Evolutionary conservation across 768 basidiomycete species (phyloP).

Genomic region (Amanita pallidorosea): DNA sequence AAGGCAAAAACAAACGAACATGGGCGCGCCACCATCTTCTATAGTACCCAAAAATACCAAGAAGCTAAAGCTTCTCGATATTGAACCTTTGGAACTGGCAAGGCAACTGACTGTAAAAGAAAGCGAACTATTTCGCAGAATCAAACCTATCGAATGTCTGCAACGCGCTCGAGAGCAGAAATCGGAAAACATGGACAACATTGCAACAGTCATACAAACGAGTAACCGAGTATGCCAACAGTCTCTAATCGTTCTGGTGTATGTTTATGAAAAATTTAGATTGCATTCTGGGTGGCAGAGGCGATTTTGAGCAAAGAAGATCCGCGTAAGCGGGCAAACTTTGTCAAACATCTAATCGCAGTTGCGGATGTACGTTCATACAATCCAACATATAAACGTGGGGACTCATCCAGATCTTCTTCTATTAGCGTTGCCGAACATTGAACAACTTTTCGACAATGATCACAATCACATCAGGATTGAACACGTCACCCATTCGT

Average conservation of each 20-base stretch:
- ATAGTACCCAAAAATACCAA: conserved; percentile 62
- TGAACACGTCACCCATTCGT: conserved; percentile 89
- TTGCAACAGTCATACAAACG: conserved; percentile 77
- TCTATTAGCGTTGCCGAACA: conserved; percentile 68
- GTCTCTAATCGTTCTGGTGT: not conserved
- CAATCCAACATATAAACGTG: not conserved
- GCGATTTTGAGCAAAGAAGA: conserved; percentile 75
- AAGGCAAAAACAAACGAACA: conserved; percentile 44
- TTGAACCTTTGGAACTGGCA: conserved; percentile 84
- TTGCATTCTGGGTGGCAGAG: conserved; percentile 90
- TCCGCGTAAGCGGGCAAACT: conserved; percentile 65
- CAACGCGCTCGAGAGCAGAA: conserved; percentile 72
- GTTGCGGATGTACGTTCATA: conserved; percentile 72
- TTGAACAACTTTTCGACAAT: conserved; percentile 96
- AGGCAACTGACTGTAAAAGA: conserved; percentile 92
- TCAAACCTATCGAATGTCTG: conserved; percentile 85
- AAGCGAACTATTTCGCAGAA: conserved; percentile 75
- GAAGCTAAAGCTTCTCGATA: conserved; percentile 74
- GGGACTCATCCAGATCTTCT: not conserved
- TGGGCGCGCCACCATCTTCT: conserved; percentile 60
- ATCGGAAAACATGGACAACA: conserved; percentile 69
- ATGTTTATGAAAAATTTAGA: conserved; percentile 29
- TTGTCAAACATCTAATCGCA: conserved; percentile 85
- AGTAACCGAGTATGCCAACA: conserved; percentile 61
- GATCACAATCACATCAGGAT: conserved; percentile 89